Conservation (phyloP, 345 rosid species). For the Pistacia integerrima region DNA sequence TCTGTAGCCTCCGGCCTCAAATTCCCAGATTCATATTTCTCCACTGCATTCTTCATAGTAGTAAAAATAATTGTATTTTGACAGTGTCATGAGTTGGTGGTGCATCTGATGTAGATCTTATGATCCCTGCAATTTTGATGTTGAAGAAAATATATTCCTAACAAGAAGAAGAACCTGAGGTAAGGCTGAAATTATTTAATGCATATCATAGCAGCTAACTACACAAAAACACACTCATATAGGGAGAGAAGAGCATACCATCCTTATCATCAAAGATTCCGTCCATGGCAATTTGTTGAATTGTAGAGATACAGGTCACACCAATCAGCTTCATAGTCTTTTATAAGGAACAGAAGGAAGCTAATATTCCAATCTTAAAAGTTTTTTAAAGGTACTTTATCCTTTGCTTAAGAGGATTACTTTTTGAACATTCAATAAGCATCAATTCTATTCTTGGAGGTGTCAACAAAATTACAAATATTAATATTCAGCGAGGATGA, state of each 20-base stretch:
- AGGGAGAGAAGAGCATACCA: conserved; percentile 9
- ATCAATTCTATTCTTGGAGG: conserved; percentile 25
- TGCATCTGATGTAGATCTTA: conserved; percentile 44
- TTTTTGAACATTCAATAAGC: conserved; percentile 7
- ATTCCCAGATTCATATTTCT: conserved; percentile 63
- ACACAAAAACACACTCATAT: too few relatives aligned
- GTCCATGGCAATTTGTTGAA: too few relatives aligned
- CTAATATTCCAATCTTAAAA: conserved; percentile 16
- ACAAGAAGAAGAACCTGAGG: not conserved
- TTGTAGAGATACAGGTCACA: too few relatives aligned
- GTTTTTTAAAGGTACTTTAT: not conserved
- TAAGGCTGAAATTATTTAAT: too few relatives aligned
- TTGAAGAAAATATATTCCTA: not conserved
- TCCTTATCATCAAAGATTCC: conserved; percentile 2
- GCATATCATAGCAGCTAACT: too few relatives aligned
- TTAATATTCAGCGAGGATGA: not conserved
- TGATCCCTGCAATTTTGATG: conserved; percentile 32
- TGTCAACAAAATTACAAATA: not conserved
- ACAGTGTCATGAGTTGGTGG: conserved; percentile 55
- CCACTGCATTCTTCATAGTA: conserved; percentile 42
- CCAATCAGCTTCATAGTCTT: too few relatives aligned
- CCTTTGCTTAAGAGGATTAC: conserved; percentile 22
- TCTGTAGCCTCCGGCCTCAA: conserved; percentile 73
- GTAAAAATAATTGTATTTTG: conserved; percentile 52
- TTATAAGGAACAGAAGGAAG: too few relatives aligned